Conservation (phyloP, 129 eudicot species). For the Flaveria bidentis region DNA sequence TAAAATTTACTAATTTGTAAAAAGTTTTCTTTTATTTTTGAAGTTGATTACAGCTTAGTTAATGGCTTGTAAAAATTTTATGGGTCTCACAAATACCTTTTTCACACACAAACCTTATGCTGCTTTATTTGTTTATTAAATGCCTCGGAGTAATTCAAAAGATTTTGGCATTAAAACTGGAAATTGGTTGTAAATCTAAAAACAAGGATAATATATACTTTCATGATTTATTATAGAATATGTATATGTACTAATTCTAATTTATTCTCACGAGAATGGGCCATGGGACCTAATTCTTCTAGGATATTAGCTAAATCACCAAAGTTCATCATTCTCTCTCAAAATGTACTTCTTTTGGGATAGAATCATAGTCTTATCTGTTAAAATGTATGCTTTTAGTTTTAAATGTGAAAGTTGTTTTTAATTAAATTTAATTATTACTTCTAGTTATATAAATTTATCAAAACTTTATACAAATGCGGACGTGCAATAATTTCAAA, state of each 20-base stretch:
- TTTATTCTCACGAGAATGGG: background rate
- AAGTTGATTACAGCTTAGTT: background rate
- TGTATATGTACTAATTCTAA: background rate
- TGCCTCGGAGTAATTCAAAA: background rate
- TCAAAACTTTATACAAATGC: no score
- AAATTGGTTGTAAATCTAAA: background rate
- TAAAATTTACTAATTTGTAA: background rate
- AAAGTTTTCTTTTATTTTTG: background rate
- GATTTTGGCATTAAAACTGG: background rate
- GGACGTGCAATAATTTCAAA: no score
- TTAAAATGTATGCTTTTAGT: background rate
- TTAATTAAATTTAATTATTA: background rate
- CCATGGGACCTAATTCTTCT: slow-evolving; percentile 11
- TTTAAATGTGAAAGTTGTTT: background rate
- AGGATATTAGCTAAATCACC: slow-evolving; percentile 10
- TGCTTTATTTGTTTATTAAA: background rate
- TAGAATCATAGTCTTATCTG: background rate
- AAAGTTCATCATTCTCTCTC: slow-evolving; percentile 5
- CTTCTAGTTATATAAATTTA: background rate
- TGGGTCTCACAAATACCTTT: background rate
- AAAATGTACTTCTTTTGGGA: background rate
- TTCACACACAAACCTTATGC: background rate
- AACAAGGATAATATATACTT: background rate
- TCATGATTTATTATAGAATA: background rate
- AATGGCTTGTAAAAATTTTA: background rate